Evolutionary conservation across 2,329 filamentous ascomycete species (phyloP), one percentile per base, ranked within the genome.

Genomic region (Nemania sp.): DNA sequence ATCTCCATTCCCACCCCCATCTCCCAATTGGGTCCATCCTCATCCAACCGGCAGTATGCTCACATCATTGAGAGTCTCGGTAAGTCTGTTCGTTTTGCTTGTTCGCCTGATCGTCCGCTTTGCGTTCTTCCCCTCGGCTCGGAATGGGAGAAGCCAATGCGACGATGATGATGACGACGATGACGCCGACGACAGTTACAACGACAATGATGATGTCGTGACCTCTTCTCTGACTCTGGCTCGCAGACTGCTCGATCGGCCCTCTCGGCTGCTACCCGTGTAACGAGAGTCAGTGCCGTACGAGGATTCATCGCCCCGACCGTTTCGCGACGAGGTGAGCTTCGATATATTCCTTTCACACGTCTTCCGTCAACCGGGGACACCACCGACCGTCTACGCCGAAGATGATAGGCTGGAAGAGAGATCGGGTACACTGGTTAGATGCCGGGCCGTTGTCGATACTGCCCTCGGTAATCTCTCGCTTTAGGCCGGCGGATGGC

Each of bases 271-370:
- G 76, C 80, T 74, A 78, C 79, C 75, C 76, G 81, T 74, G 73
- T 80, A 72, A 78, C 81, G 74, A 75, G 76, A 74, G 76, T 78
- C 55, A 78, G 76, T 70, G 72, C 79, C 69, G 76, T 77, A 73
- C 81, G 84, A 74, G 78, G 78, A 72, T 86, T 86, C 75, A 84
- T 86, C 71, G 83, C 81, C 71, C 84, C 84, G 65, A 86, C 84
- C 54, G 80, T 85, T 69, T 83, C 83, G 66, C 81, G 84, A 75
- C 81, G 83, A 83, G 84, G 84, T 87, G 82, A 77, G 84, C 57
- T 46, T 40, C 64, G 65, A 67, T 52, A 65, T 63, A 69, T 75
- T 70, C 32, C 20, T 7, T 75, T 71, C 12, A 59, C 63, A 43
- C 47, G 46, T 17, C 20, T 39, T 49, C 29, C 11, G 12, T 32